Percentiles rank a stretch among this genome's conserved stretches.
Conservation (phyloP, 306 rosid genomes). For the Vigna mungo region DNA sequence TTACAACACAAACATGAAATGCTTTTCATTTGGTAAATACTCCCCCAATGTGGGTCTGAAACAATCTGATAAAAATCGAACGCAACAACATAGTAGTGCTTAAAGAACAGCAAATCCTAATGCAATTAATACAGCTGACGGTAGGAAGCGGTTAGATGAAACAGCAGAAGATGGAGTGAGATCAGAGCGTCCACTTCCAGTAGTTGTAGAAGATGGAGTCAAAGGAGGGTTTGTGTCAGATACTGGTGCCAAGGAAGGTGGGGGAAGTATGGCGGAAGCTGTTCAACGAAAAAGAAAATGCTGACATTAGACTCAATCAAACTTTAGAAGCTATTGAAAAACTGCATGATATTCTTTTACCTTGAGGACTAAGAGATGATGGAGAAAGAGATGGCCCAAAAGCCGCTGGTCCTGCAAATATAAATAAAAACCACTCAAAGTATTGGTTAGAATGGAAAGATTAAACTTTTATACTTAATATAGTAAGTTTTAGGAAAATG, state of each 20-base stretch:
- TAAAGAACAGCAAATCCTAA: conserved; percentile 41
- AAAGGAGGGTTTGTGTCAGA: conserved; percentile 52
- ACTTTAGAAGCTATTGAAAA: neutral
- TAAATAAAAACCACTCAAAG: conserved; percentile 5
- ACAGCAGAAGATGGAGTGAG: conserved; percentile 74
- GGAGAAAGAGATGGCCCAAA: conserved; percentile 69
- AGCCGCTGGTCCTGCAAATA: conserved; percentile 66
- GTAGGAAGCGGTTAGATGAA: conserved; percentile 51
- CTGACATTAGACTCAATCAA: conserved; percentile 33
- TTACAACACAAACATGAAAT: conserved; percentile 29
- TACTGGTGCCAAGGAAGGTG: conserved; percentile 71
- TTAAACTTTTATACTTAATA: neutral
- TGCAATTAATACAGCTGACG: conserved; percentile 51
- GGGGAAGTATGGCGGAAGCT: conserved; percentile 63
- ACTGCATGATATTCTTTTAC: conserved; percentile 40
- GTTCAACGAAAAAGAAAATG: conserved; percentile 39
- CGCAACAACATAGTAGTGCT: conserved; percentile 42
- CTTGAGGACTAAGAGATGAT: conserved; percentile 68
- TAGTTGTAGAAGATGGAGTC: conserved; percentile 54
- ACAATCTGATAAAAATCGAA: conserved; percentile 34
- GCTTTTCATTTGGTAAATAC: conserved; percentile 22
- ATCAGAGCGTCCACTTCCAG: conserved; percentile 67
- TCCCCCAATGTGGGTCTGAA: conserved; percentile 43
- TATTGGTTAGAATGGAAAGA: neutral
- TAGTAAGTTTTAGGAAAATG: neutral